Evolutionary conservation across 2,329 filamentous ascomycete genomes (phyloP).

Genomic region (Neopestalotiopsis sp.): DNA sequence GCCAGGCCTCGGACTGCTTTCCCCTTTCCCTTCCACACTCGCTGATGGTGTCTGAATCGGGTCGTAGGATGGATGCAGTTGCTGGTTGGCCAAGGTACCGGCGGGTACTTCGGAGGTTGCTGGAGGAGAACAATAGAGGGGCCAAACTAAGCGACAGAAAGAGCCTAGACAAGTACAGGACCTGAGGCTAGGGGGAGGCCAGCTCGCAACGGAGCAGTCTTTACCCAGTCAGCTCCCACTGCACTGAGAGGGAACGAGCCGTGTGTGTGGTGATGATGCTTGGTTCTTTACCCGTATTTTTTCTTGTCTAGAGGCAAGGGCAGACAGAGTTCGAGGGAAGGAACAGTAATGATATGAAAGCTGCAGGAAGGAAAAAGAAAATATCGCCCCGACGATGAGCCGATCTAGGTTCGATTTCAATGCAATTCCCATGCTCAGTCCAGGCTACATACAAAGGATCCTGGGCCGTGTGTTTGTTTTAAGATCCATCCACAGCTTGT

Average conservation of each 20-base stretch:
- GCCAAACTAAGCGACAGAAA: constrained; percentile 12
- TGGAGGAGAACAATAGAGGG: constrained; percentile 6
- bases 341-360: neutral
- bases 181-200: neutral
- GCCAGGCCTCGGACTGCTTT: constrained; percentile 3
- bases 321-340: neutral
- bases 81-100: constrained; percentile 7
- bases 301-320: neutral
- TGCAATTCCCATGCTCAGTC: neutral
- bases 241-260: neutral
- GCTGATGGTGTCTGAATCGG: neutral
- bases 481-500: neutral
- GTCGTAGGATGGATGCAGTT: neutral
- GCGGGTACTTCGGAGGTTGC: constrained; percentile 16
- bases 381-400: neutral
- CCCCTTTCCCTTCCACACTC: constrained; percentile 10
- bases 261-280: neutral
- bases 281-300: neutral
- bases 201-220: neutral
- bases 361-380: neutral
- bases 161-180: constrained; percentile 6
- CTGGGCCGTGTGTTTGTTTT: constrained; percentile 2
- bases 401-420: neutral
- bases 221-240: neutral
- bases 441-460: neutral